phyloP scores from a whole-genome alignment of 164 flowering plant genomes.

The Tinospora cordifolia region DNA sequence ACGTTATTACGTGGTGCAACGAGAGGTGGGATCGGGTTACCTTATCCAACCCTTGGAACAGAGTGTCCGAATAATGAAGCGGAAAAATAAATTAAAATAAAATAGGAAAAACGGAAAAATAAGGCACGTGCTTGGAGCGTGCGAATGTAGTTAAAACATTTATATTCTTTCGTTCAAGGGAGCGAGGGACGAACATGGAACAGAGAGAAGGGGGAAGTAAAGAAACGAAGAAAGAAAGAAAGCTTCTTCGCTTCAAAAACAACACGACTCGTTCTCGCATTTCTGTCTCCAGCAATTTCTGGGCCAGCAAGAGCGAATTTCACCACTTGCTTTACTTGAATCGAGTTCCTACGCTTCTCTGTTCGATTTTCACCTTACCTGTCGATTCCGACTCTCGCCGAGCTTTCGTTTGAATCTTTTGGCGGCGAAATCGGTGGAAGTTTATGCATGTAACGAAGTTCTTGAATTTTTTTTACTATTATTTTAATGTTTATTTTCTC shows the following conservation, averaged over 20 bases:
- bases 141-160: not conserved
- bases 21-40: not conserved
- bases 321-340: not conserved
- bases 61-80: not conserved
- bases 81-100: not conserved
- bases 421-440: constrained; percentile 4
- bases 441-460: not conserved
- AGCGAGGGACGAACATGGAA: constrained; percentile 3
- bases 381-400: not conserved
- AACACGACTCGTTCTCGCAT: not conserved
- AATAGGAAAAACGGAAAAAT: not conserved
- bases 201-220: not conserved
- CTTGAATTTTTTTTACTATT: not conserved
- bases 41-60: not conserved
- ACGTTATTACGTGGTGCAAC: not conserved
- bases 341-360: not conserved
- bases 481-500: not conserved
- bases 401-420: constrained; percentile 1
- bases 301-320: not conserved
- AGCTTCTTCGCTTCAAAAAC: not conserved
- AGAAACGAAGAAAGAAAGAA: not conserved
- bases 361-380: not conserved
- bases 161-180: constrained; percentile 2
- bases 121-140: not conserved
- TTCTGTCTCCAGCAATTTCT: not conserved